phyloP scores from a whole-genome alignment of 352 stramenopile species.

The Globisporangium middletonii region DNA sequence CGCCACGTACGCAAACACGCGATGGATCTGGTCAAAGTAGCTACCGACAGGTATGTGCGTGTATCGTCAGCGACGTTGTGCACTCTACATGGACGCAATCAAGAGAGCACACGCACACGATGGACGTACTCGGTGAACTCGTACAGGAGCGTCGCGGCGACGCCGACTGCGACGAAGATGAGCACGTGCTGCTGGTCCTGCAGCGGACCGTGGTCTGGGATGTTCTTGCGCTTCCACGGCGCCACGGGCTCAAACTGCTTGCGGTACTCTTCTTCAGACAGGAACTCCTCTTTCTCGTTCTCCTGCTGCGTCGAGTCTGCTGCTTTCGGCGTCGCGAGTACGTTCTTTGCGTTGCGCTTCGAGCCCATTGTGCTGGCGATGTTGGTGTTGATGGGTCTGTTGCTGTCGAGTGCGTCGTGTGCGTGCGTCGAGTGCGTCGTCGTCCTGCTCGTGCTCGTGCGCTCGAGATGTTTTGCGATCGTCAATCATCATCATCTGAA shows the following conservation, averaged over 20 bases:
- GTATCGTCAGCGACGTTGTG: not conserved
- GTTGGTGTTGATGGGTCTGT: not conserved
- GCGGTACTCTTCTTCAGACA: constrained; percentile 46
- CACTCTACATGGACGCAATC: not conserved
- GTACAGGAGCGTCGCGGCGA: constrained; percentile 63
- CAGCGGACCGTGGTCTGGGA: constrained; percentile 73
- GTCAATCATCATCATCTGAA: no score
- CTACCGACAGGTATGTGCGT: constrained; percentile 12
- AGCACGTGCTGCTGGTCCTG: constrained; percentile 50
- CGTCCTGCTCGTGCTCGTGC: no score
- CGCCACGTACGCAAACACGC: constrained; percentile 65
- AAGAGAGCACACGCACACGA: not conserved
- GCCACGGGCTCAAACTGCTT: constrained; percentile 72
- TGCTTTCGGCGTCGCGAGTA: constrained; percentile 1
- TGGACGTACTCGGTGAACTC: constrained; percentile 49
- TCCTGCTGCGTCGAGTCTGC: not conserved
- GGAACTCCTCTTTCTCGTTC: constrained; percentile 26
- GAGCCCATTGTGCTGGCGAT: constrained; percentile 3
- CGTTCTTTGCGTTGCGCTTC: constrained; percentile 12
- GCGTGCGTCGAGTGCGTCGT: not conserved
- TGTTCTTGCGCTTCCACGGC: constrained; percentile 74
- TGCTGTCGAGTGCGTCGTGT: not conserved
- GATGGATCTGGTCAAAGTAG: constrained; percentile 68
- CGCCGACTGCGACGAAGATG: constrained; percentile 65
- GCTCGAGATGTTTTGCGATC: no score